These are phyloP conservation scores for Cyclotella cryptica DNA, from an alignment of 108 stramenopile genomes.

Conservation along the genomic window DNA sequence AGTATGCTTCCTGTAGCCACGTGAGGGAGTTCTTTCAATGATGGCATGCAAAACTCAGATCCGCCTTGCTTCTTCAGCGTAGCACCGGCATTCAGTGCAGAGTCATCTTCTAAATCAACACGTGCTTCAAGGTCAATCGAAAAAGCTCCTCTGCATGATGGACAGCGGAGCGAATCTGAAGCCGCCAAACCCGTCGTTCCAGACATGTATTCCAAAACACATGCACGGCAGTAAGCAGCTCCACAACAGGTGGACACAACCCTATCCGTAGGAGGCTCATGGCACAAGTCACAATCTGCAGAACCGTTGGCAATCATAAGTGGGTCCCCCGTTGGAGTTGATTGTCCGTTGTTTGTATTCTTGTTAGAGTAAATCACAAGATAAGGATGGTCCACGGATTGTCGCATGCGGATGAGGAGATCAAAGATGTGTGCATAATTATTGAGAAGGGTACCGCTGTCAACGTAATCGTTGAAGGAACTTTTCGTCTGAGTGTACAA, in stretches of 20 bases:
- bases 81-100: conserved; percentile 36
- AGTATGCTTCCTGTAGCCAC: conserved; percentile 86
- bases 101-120: conserved; percentile 69
- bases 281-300: conserved; percentile 80
- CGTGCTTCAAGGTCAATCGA: conserved; percentile 80
- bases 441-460: conserved; percentile 93
- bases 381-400: conserved; percentile 98
- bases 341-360: conserved; percentile 25
- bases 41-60: conserved; percentile 54
- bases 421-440: conserved; percentile 99
- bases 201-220: conserved; percentile 85
- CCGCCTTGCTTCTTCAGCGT: conserved; percentile 17
- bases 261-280: conserved; percentile 80
- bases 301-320: conserved; percentile 71
- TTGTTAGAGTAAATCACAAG: conserved; percentile 77
- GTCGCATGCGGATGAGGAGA: conserved; percentile 95
- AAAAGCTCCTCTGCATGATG: conserved; percentile 81
- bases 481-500: conserved; percentile 96
- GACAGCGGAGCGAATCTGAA: conserved; percentile 61
- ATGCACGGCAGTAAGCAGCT: conserved; percentile 78
- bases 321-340: conserved; percentile 19
- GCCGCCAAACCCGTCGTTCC: conserved; percentile 51
- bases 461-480: conserved; percentile 96
- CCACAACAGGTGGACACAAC: conserved; percentile 83
- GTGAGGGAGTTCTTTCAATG: conserved; percentile 82